Percentiles rank a stretch among this genome's conserved stretches.
Conservation (phyloP, 2,329 filamentous ascomycete species). For the Aspergillus caelatus region DNA sequence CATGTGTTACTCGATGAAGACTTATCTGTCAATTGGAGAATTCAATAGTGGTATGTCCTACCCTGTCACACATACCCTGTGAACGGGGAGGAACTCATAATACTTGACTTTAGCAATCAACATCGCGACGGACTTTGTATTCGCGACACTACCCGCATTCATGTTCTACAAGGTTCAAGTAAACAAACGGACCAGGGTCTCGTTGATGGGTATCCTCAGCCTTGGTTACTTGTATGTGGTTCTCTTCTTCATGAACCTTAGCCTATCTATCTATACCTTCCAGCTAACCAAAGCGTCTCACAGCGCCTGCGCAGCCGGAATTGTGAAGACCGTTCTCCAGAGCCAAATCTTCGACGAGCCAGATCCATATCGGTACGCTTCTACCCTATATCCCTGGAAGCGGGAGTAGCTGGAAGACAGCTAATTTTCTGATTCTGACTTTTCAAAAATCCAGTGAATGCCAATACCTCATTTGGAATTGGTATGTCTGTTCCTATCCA, state of each 20-base stretch:
- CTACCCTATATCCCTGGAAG: not conserved
- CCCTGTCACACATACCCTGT: not conserved
- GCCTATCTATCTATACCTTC: not conserved
- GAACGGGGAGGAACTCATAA: not conserved
- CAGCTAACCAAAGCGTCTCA: not conserved
- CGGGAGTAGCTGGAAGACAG: not conserved
- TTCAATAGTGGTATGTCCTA: slow-evolving; percentile 36
- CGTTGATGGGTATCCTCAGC: slow-evolving; percentile 46
- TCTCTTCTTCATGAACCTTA: not conserved
- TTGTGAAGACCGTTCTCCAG: slow-evolving; percentile 39
- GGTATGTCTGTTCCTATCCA: slow-evolving; percentile 12
- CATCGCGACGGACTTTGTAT: slow-evolving; percentile 49
- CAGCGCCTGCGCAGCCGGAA: slow-evolving; percentile 45
- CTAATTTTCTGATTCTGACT: not conserved
- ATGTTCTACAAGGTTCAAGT: slow-evolving; percentile 40
- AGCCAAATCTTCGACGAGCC: slow-evolving; percentile 28
- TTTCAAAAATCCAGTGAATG: not conserved
- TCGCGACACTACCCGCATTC: slow-evolving; percentile 47
- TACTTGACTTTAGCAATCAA: slow-evolving; percentile 39
- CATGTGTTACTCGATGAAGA: slow-evolving; percentile 46
- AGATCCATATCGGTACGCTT: slow-evolving; percentile 38
- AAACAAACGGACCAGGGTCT: slow-evolving; percentile 37
- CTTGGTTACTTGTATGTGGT: slow-evolving; percentile 46
- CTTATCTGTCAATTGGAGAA: slow-evolving; percentile 43
- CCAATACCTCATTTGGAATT: slow-evolving; percentile 23